Evolutionary conservation across 805 yeast genomes (phyloP).

Genomic region (Spathaspora hagerdaliae): DNA sequence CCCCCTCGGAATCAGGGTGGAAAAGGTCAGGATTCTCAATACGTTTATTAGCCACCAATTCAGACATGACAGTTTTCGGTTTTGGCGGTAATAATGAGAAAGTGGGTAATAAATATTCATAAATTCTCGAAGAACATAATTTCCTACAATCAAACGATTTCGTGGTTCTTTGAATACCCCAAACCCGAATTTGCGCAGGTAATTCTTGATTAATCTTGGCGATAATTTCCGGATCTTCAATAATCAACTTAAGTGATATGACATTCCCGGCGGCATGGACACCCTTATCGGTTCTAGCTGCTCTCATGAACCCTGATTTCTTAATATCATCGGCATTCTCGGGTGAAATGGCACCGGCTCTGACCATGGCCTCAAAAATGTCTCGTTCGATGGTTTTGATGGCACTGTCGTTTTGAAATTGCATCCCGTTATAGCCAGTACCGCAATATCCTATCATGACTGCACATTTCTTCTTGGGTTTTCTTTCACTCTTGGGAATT

Average conservation of each 20-base stretch:
- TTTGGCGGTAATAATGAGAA: constrained; percentile 90
- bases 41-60: constrained; percentile 52
- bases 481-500: constrained; percentile 53
- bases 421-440: constrained; percentile 96
- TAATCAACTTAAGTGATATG: constrained; percentile 74
- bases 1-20: constrained; percentile 64
- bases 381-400: constrained; percentile 89
- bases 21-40: constrained; percentile 54
- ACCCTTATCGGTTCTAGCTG: constrained; percentile 90
- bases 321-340: constrained; percentile 87
- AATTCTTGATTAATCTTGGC: constrained; percentile 67
- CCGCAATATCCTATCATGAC: constrained; percentile 93
- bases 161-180: constrained; percentile 90
- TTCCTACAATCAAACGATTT: constrained; percentile 92
- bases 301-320: constrained; percentile 82
- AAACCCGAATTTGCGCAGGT: constrained; percentile 84
- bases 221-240: constrained; percentile 74
- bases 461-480: constrained; percentile 88
- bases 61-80: constrained; percentile 63
- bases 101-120: constrained; percentile 91
- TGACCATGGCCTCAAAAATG: constrained; percentile 73
- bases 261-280: constrained; percentile 98
- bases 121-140: constrained; percentile 92
- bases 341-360: constrained; percentile 83
- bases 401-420: constrained; percentile 72